phyloP scores from a whole-genome alignment of 352 stramenopile species.

The Phytophthora sojae region DNA sequence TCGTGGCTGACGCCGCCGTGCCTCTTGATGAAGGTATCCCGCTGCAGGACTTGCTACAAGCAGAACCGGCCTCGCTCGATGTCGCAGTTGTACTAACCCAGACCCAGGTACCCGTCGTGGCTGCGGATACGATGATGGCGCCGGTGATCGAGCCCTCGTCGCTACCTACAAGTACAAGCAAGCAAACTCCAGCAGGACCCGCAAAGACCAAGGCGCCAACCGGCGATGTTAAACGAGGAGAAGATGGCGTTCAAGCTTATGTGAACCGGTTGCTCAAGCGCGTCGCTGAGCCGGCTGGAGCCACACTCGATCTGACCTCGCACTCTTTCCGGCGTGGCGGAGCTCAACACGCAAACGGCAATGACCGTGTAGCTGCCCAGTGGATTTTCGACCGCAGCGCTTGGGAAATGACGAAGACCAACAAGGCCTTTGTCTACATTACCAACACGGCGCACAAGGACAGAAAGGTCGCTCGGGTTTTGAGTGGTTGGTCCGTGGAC shows the following conservation, averaged over 20 bases:
- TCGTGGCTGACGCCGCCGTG: background rate
- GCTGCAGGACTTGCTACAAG: background rate
- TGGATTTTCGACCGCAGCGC: background rate
- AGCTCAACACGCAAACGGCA: background rate
- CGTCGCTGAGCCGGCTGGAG: background rate
- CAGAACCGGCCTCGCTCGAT: background rate
- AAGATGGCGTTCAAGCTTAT: slow-evolving; percentile 3
- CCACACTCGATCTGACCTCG: background rate
- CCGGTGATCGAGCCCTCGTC: too few relatives aligned
- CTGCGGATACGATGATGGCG: too few relatives aligned
- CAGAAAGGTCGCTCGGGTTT: background rate
- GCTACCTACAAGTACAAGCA: background rate
- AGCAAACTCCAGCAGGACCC: background rate
- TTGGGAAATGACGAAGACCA: background rate
- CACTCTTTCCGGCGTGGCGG: background rate
- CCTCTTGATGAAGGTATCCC: background rate
- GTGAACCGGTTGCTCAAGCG: slow-evolving; percentile 15
- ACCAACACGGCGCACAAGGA: background rate
- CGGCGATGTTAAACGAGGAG: background rate
- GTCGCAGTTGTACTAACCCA: background rate
- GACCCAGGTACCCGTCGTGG: too few relatives aligned
- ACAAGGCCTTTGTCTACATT: background rate
- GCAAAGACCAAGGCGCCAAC: too few relatives aligned
- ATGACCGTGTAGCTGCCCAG: background rate
- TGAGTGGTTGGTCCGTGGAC: background rate